phyloP scores from a whole-genome alignment of 2,329 filamentous ascomycete genomes.

The Colletotrichum sp. region DNA sequence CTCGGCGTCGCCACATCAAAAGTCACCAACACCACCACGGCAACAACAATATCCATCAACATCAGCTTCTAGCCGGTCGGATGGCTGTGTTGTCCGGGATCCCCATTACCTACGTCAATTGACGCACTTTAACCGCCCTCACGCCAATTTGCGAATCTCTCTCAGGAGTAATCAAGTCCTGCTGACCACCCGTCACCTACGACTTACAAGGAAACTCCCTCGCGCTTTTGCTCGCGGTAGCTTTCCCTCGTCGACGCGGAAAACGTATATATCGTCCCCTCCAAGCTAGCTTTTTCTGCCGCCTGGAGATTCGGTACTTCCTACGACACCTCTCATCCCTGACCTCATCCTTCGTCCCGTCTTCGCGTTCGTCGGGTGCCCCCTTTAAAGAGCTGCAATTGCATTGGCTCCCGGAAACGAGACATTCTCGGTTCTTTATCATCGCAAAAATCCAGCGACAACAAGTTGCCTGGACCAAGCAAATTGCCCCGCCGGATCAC shows the following conservation, averaged over 20 bases:
- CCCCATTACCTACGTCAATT: conserved; percentile 21
- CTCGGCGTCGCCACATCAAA: conserved; percentile 17
- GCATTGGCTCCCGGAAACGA: conserved; percentile 6
- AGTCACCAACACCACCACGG: not conserved
- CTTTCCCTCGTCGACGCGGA: not conserved
- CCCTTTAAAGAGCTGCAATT: not conserved
- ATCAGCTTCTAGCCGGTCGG: conserved; percentile 13
- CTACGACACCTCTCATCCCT: not conserved
- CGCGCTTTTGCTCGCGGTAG: not conserved
- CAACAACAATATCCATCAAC: not conserved
- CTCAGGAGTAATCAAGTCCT: not conserved
- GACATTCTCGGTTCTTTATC: not conserved
- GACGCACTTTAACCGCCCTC: conserved; percentile 13
- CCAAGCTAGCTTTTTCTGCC: not conserved
- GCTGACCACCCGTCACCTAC: conserved; percentile 5
- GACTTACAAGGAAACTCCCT: conserved; percentile 16
- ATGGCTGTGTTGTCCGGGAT: conserved; percentile 24
- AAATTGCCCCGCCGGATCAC: conserved; percentile 10
- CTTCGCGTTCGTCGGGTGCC: conserved; percentile 2
- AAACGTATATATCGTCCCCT: conserved; percentile 11
- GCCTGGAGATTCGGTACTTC: not conserved
- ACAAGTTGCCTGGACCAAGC: not conserved
- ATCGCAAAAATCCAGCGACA: not conserved
- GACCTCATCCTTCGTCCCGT: conserved; percentile 10
- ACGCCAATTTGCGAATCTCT: not conserved